Evolutionary conservation across 129 eudicot genomes (phyloP).

Genomic region (Artemisia argyi): DNA sequence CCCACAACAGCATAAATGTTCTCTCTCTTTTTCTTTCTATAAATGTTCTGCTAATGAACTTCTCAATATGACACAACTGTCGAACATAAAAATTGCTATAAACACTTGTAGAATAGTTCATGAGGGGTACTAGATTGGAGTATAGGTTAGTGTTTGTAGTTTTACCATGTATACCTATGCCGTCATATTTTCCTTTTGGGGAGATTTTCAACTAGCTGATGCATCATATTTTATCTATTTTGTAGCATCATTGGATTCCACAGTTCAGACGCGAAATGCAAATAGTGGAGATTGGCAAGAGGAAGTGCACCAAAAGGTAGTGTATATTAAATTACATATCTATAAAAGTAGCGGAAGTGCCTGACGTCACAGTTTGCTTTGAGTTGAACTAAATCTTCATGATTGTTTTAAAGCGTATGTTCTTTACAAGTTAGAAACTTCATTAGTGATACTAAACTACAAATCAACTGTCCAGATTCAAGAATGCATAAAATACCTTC

Average conservation of each 20-base stretch:
- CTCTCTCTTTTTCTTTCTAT: too few species aligned
- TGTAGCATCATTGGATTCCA: conserved; percentile 84
- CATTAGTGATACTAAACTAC: conserved; percentile 15
- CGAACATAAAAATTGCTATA: too few species aligned
- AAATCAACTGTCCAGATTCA: too few species aligned
- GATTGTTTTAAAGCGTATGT: conserved; percentile 1
- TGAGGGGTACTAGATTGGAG: too few species aligned
- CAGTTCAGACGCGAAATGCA: conserved; percentile 5
- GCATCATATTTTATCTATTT: conserved; percentile 5
- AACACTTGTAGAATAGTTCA: too few species aligned
- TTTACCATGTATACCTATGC: too few species aligned
- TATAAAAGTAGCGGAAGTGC: conserved; percentile 10
- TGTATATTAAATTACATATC: conserved; percentile 9
- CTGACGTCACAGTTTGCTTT: neutral
- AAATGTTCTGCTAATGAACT: too few species aligned
- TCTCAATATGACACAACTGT: too few species aligned
- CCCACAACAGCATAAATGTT: too few species aligned
- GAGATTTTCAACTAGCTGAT: conserved; percentile 22
- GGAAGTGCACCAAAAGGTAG: conserved; percentile 95
- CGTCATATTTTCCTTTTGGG: conserved; percentile 7
- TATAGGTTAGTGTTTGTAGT: too few species aligned
- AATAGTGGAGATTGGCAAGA: conserved; percentile 72
- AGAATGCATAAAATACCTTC: too few species aligned
- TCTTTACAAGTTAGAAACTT: neutral
- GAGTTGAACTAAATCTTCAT: conserved; percentile 8